Conservation (phyloP, 495 filamentous ascomycete genomes). For the Podospora conica region DNA sequence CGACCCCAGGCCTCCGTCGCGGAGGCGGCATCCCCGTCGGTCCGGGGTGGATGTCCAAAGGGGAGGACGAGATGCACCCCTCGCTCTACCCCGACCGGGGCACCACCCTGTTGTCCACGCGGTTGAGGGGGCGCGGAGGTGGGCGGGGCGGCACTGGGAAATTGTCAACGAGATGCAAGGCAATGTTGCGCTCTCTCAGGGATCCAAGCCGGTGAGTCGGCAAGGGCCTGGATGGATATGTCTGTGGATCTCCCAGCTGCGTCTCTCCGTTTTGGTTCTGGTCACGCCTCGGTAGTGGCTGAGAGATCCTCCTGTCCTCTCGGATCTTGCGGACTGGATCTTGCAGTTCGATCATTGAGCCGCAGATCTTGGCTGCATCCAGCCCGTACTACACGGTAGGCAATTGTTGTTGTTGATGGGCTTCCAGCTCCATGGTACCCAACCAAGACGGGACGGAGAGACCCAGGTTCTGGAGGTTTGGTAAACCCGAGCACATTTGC, state of each 20-base stretch:
- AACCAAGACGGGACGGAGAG: neutral
- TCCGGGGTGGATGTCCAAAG: neutral
- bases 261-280: neutral
- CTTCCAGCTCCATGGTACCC: neutral
- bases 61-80: neutral
- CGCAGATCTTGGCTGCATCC: neutral
- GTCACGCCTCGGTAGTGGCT: neutral
- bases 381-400: neutral
- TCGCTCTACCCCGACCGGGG: neutral
- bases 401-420: neutral
- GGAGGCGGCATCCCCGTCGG: neutral
- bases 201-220: neutral
- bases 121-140: neutral
- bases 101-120: neutral
- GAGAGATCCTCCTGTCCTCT: neutral
- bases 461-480: neutral
- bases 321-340: neutral
- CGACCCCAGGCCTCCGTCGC: neutral
- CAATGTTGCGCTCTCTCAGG: neutral
- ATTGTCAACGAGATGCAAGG: neutral
- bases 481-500: neutral
- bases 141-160: neutral
- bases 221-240: neutral
- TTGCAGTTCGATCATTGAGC: neutral
- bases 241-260: neutral